Base-by-base conservation (phyloP, 1,139 yeast genomes). In the Pichia sp. region DNA sequence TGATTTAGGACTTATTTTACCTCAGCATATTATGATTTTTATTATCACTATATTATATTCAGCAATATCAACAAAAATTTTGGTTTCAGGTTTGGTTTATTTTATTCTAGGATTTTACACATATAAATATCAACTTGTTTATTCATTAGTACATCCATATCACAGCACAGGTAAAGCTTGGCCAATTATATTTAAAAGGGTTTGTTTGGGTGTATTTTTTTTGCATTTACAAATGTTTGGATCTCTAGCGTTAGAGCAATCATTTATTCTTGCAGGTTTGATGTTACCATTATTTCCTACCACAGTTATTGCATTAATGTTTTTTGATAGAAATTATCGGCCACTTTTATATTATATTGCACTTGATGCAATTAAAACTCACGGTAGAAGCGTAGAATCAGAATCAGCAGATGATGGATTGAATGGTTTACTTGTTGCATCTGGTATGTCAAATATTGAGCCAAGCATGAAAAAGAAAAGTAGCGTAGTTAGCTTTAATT, bases 131-230 rank as follows among this genome's bases (percentile, higher is more conserved):
- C 86, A 80, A 59, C 64, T 80, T 39, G 68, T 80, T 32, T 80
- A 79, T 56, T 76, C 82, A 2, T 77, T 81, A 69, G 82, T 79
- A 9, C 87, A 80, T 57, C 81, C 84, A 1, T 82, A 80, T 23
- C 86, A 80, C 60, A 78, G 84, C 7, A 80, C 86, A 0, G 87
- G 86, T 1, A 79, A 78, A 53, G 79, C 79, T 6, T 80, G 86
- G 86, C 84, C 85, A 1, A 70, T 80, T 60, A 73, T 80, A 3
- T 78, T 80, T 50, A 67, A 81, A 51, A 63, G 86, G 41, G 72
- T 79, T 4, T 71, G 78, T 42, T 55, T 80, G 35, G 86, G 86
- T 0, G 64, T 80, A 28, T 63, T 78, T 11, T 70, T 80, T 41
- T 73, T 80, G 56, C 86, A 80, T 57, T 59, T 80, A 37, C 80